These are phyloP conservation scores for Lasiodiplodia citricola DNA, from an alignment of 2,329 filamentous ascomycete genomes.

Conservation along the genomic window DNA sequence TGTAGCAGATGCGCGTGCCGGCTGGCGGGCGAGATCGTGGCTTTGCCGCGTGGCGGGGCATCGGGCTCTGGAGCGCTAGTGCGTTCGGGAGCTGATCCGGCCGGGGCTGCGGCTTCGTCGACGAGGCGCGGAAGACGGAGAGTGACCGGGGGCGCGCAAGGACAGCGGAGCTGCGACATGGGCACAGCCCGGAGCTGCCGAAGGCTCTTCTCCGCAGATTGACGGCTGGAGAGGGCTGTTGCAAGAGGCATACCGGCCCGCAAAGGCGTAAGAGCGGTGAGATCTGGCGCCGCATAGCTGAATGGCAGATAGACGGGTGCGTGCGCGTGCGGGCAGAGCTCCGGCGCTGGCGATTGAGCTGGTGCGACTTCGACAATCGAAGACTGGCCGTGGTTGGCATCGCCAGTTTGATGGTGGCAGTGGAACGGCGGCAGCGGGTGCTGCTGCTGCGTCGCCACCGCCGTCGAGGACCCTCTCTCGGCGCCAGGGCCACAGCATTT, in stretches of 20 bases:
- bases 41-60: constrained; percentile 23
- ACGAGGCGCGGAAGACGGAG: background rate
- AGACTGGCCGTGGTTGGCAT: background rate
- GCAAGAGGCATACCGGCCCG: constrained; percentile 18
- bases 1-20: constrained; percentile 10
- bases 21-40: constrained; percentile 21
- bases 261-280: constrained; percentile 23
- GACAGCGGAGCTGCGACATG: constrained; percentile 9
- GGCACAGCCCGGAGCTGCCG: constrained; percentile 5
- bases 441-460: background rate
- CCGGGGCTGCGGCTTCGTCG: constrained; percentile 14
- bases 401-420: background rate
- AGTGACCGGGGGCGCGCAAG: background rate
- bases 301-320: background rate
- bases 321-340: constrained; percentile 4
- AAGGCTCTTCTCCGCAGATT: background rate
- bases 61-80: constrained; percentile 18
- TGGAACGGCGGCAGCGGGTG: background rate
- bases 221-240: background rate
- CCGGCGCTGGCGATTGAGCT: constrained; percentile 1
- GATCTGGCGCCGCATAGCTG: constrained; percentile 6
- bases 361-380: background rate
- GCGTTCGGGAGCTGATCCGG: constrained; percentile 13
- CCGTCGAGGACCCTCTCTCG: background rate
- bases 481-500: background rate